A percentile compares a stretch with the other conserved stretches of the same genome.
Evolutionary conservation across 1,284 basidiomycete genomes (phyloP).

Genomic region (Malassezia slooffiae): DNA sequence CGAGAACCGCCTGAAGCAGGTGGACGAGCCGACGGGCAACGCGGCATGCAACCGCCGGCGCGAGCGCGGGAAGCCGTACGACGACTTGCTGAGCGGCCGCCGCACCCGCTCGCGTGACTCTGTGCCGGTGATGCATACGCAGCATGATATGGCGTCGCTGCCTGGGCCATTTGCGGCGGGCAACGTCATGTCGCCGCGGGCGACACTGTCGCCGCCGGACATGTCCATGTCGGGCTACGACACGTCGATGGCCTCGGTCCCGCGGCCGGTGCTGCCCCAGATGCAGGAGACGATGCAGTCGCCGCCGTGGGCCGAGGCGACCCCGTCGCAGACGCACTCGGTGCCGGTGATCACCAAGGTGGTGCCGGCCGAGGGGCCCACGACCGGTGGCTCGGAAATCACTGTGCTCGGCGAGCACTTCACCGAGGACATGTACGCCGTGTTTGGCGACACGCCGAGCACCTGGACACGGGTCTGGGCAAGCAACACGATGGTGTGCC

Average conservation of each 20-base stretch:
- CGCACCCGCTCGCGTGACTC: no score
- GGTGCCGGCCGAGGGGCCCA: slow-evolving; percentile 74
- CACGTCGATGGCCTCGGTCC: not conserved
- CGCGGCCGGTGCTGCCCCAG: not conserved
- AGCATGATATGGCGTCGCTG: no score
- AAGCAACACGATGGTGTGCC: slow-evolving; percentile 82
- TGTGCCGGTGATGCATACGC: no score
- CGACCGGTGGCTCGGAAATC: slow-evolving; percentile 75
- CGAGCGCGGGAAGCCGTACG: slow-evolving; percentile 35
- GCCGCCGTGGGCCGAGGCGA: no score
- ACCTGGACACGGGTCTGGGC: slow-evolving; percentile 82
- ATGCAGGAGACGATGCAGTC: not conserved
- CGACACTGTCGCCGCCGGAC: no score
- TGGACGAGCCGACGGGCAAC: not conserved
- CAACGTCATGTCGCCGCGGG: no score
- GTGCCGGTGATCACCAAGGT: slow-evolving; percentile 38
- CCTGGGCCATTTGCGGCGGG: no score
- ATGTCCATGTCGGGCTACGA: no score
- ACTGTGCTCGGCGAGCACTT: slow-evolving; percentile 75
- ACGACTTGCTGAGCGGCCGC: no score
- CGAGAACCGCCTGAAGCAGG: slow-evolving; percentile 17
- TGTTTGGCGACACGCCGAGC: slow-evolving; percentile 75
- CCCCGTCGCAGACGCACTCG: not conserved
- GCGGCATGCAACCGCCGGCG: slow-evolving; percentile 17
- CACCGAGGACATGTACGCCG: slow-evolving; percentile 54